Evolutionary conservation across 495 filamentous ascomycete genomes (phyloP), one percentile per base, ranked within the genome.

Genomic region (Aspergillus cavernicola): DNA sequence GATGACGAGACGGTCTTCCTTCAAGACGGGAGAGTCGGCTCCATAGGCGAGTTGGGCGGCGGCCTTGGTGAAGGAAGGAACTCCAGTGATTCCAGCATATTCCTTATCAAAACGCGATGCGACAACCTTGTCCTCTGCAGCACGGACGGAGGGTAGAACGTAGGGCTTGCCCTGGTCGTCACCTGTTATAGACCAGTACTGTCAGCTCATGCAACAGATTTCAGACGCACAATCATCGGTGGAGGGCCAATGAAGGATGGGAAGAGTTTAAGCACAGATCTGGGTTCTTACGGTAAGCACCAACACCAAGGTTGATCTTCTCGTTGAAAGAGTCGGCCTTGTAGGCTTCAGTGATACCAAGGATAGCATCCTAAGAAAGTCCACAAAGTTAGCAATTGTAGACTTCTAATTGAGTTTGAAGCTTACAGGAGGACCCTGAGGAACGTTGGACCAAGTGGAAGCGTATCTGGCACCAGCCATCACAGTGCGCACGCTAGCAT

Each of bases 301-400:
- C 75, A 70, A 76, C 82, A 85, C 90, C 92, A 49, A 98, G 80
- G 77, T 97, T 97, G 79, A 97, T 96, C 84, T 98, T 98, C 73
- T 92, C 80, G 48, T 84, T 73, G 72, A 93, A 90, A 57, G 73
- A 79, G 66, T 98, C 92, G 65, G 92, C 90, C 81, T 97, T 98
- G 87, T 93, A 98, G 44, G 93, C 93, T 77, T 98, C 93, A 46
- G 93, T 97, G 77, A 98, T 95, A 76, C 92, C 92, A 81, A 92
- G 81, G 74, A 92, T 91, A 40, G 86, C 88, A 87, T 92, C 74
- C 73, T 77, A 68, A 13, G 55, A 24, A 6, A 47, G 24, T 44
- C 22, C 49, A 55, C 38, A 48, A 24, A 12, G 53, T 77, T 50
- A 76, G 68, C 52, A 59, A 70, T 63, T 52, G 32, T 18, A 44